Conservation (phyloP, 1,284 basidiomycete species). For the Pseudozyma pruni region DNA sequence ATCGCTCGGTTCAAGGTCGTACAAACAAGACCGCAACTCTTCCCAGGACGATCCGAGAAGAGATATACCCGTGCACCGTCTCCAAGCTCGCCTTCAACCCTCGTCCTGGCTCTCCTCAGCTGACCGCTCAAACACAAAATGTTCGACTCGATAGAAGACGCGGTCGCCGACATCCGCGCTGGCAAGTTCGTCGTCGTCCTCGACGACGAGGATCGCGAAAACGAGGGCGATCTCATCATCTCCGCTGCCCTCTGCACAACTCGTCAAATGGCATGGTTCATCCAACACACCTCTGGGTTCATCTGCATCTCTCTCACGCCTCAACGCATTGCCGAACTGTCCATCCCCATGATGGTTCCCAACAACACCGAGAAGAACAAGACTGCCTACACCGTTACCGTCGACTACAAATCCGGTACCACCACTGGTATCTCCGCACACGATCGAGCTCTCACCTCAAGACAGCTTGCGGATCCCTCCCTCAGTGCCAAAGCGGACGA, state of each 20-base stretch:
- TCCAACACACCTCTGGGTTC: constrained; percentile 86
- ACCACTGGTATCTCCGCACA: constrained; percentile 97
- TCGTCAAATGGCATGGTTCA: constrained; percentile 99
- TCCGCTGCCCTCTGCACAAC: constrained; percentile 74
- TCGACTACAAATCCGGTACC: constrained; percentile 92
- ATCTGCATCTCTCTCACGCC: constrained; percentile 88
- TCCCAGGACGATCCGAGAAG: too few relatives aligned
- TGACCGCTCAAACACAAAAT: constrained; percentile 18
- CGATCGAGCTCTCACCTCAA: constrained; percentile 87
- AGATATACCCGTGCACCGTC: too few relatives aligned
- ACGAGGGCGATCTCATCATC: constrained; percentile 66
- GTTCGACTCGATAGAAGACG: constrained; percentile 59
- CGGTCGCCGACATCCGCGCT: constrained; percentile 47
- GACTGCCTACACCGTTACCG: constrained; percentile 96
- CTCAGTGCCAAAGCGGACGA: constrained; percentile 70
- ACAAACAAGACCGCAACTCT: too few relatives aligned
- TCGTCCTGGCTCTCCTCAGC: too few relatives aligned
- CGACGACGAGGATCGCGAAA: constrained; percentile 67
- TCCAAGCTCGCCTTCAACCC: not conserved
- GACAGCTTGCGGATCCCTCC: constrained; percentile 75
- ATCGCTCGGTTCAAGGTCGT: too few relatives aligned
- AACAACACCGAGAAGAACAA: constrained; percentile 89
- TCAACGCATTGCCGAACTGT: constrained; percentile 80
- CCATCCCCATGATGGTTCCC: constrained; percentile 92
- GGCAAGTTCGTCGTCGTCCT: constrained; percentile 66